A percentile compares a stretch with the other conserved stretches of the same genome.
These are phyloP conservation scores for Amanita fuliginea DNA, from an alignment of 768 basidiomycete species.

Conservation along the genomic window DNA sequence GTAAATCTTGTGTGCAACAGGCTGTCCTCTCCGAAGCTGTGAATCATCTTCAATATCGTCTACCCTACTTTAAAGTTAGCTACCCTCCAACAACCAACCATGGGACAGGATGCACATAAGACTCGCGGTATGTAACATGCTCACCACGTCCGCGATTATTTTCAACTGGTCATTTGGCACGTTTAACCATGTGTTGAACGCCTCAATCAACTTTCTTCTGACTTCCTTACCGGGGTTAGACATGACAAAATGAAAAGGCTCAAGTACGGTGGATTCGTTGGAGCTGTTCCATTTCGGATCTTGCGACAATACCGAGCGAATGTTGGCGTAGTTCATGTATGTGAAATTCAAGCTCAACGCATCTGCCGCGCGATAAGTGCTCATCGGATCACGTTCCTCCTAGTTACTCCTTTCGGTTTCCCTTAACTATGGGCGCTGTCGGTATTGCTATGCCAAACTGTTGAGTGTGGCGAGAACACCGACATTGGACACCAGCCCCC, in stretches of 20 bases:
- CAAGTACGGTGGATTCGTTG: slow-evolving; percentile 43
- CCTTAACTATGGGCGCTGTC: too few relatives aligned
- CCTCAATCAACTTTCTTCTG: slow-evolving; percentile 74
- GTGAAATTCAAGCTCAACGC: neutral
- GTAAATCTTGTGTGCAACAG: slow-evolving; percentile 94
- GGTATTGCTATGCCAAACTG: too few relatives aligned
- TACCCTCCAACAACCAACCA: neutral
- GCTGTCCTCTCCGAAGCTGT: slow-evolving; percentile 74
- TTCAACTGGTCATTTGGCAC: slow-evolving; percentile 64
- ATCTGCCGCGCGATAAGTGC: too few relatives aligned
- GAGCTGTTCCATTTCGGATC: neutral
- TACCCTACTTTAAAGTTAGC: slow-evolving; percentile 37
- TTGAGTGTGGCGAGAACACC: too few relatives aligned
- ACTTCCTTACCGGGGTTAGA: slow-evolving; percentile 91
- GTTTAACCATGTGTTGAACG: slow-evolving; percentile 88
- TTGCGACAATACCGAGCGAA: slow-evolving; percentile 1
- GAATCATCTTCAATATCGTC: slow-evolving; percentile 94
- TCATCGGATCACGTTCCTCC: too few relatives aligned
- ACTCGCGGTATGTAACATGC: slow-evolving; percentile 92
- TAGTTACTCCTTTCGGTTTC: too few relatives aligned
- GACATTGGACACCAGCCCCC: too few relatives aligned
- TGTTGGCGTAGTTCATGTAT: slow-evolving; percentile 3
- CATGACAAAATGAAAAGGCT: slow-evolving; percentile 80
- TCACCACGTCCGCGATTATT: slow-evolving; percentile 72
- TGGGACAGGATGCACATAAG: slow-evolving; percentile 48